Evolutionary conservation across 2,329 filamentous ascomycete genomes (phyloP).

Genomic region (Apiospora hydei): DNA sequence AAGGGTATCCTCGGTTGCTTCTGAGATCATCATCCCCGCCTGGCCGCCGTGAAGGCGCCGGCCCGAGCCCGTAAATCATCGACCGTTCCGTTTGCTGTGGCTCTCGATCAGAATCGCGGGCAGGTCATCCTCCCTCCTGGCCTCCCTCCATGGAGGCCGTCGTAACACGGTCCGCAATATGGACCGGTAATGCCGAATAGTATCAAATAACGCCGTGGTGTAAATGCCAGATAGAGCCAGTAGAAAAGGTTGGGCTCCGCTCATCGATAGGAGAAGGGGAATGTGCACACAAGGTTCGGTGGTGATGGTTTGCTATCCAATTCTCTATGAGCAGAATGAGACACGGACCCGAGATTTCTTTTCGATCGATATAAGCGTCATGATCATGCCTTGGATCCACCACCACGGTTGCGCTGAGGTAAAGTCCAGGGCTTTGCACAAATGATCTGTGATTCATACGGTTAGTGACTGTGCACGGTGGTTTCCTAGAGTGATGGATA

Average conservation of each 20-base stretch:
- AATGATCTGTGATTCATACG: conserved; percentile 58
- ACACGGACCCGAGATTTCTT: background rate
- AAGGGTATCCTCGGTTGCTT: background rate
- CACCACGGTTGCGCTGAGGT: conserved; percentile 57
- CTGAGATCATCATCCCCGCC: background rate
- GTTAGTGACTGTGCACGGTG: conserved; percentile 25
- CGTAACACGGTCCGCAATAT: background rate
- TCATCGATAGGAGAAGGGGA: conserved; percentile 1
- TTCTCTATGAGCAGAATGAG: conserved; percentile 19
- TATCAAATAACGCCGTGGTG: conserved; percentile 21
- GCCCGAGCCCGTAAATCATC: background rate
- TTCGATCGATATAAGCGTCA: background rate
- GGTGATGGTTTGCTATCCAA: conserved; percentile 17
- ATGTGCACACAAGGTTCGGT: background rate
- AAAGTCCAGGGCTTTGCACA: conserved; percentile 75
- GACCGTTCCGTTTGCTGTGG: conserved; percentile 5
- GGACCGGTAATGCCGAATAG: conserved; percentile 3
- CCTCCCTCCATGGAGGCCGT: background rate
- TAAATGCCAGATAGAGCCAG: conserved; percentile 20
- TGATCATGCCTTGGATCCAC: conserved; percentile 30
- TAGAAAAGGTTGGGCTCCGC: background rate
- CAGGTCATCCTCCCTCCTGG: background rate
- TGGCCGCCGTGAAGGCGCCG: background rate
- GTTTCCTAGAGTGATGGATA: background rate
- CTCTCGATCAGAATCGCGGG: background rate